These are phyloP conservation scores for Pestalotiopsis sp. DNA, from an alignment of 2,329 filamentous ascomycete species.

Conservation along the genomic window DNA sequence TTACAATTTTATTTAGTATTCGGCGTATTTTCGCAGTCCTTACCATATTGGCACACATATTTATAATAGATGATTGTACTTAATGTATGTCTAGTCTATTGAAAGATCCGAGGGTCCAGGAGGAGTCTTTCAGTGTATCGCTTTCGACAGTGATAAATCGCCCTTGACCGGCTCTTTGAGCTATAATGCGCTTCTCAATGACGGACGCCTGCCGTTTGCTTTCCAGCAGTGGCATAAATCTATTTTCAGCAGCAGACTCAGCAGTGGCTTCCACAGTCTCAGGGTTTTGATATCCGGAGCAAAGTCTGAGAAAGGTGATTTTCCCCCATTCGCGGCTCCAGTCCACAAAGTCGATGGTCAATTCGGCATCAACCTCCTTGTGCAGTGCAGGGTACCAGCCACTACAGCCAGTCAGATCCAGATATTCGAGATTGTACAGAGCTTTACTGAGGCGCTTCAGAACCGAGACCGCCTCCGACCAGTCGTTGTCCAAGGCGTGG, in stretches of 20 bases:
- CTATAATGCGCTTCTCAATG: conserved; percentile 49
- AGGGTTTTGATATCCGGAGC: conserved; percentile 37
- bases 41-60: no score
- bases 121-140: conserved; percentile 24
- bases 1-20: no score
- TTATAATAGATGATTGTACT: background rate
- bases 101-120: background rate
- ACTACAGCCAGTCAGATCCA: conserved; percentile 61
- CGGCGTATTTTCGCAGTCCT: no score
- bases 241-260: conserved; percentile 24
- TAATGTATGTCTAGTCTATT: background rate
- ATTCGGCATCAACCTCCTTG: conserved; percentile 41
- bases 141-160: conserved; percentile 50
- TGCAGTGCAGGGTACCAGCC: conserved; percentile 54
- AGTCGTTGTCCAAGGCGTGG: conserved; percentile 58
- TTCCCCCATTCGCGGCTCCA: conserved; percentile 57
- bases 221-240: conserved; percentile 34
- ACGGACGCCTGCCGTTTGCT: conserved; percentile 37
- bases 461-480: conserved; percentile 57
- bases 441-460: conserved; percentile 53
- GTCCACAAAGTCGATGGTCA: conserved; percentile 41
- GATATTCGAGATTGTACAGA: conserved; percentile 59
- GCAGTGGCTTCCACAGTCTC: no score
- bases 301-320: conserved; percentile 44
- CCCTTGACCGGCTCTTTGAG: conserved; percentile 47